Base-by-base conservation (phyloP, 768 basidiomycete genomes). In the Russula griseocarnosa region DNA sequence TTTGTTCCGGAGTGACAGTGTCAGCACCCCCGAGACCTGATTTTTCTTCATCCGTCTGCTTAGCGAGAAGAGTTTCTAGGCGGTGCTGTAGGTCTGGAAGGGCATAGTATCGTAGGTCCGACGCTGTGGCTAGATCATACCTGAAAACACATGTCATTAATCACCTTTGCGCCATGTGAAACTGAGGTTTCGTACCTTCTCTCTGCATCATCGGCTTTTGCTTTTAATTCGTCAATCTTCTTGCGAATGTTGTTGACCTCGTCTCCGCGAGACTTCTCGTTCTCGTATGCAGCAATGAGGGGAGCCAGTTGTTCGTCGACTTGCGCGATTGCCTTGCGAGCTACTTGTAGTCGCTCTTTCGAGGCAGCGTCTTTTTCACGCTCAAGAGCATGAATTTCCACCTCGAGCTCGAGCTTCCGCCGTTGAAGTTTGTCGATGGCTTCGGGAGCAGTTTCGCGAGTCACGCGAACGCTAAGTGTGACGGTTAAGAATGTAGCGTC, bases 311-410 rank as follows among this genome's bases (percentile, higher is more conserved):
- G 76, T 62, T 96, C 94, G 49, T 94, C 91, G 47, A 95, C 84
- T 52, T 92, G 86, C 3, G 90, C 85, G 65, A 93, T 86, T 5
- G 83, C 82, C 74, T 91, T 94, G 66, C 82, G 84, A 9, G 93
- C 92, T 20, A 77, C 67, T 42, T 80, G 79, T 13, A 96, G 79
- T 14, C 93, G 84, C 62, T 94, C 92, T 74, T 91, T 90, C 70
- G 91, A 94, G 5, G 91, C 90, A 5, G 83, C 73, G 64, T 97
- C 94, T 74, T 93, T 95, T 74, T 97, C 94, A 53, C 94, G 84
- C 72, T 94, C 91, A 57, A 98, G 78, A 11, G 96, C 96, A 72
- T 97, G 94, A 24, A 97, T 90, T 72, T 97, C 96, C 22, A 98
- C 87, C 71, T 98, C 91, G 32, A 98, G 82, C 71, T 96, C 92